These are phyloP conservation scores for Neonectria neomacrospora DNA, from an alignment of 2,329 filamentous ascomycete genomes.

Conservation along the genomic window DNA sequence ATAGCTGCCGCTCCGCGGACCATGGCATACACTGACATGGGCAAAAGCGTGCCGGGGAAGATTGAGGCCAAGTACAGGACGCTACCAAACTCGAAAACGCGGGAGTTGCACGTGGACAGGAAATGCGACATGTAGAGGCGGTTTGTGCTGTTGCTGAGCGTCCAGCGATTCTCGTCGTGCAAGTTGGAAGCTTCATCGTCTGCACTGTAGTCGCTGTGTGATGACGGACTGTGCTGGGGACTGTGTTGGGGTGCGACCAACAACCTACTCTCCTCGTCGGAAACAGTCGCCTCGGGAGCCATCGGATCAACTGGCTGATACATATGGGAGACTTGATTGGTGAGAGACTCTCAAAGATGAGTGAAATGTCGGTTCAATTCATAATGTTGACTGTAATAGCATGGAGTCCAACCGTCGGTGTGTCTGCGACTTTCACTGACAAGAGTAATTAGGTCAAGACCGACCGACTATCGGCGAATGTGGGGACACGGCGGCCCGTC, in stretches of 20 bases:
- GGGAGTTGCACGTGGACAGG: constrained; percentile 72
- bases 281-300: neutral
- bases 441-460: neutral
- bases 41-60: constrained; percentile 69
- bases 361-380: neutral
- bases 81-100: constrained; percentile 71
- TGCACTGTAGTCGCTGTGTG: neutral
- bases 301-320: constrained; percentile 24
- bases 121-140: constrained; percentile 69
- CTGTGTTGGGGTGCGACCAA: constrained; percentile 5
- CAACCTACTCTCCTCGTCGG: constrained; percentile 9
- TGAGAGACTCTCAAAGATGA: neutral
- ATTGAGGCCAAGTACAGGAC: constrained; percentile 68
- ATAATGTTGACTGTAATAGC: neutral
- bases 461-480: neutral
- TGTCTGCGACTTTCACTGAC: neutral
- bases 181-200: neutral
- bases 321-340: constrained; percentile 14
- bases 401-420: neutral
- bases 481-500: neutral
- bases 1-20: constrained; percentile 68
- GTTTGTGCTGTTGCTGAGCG: constrained; percentile 34
- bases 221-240: neutral
- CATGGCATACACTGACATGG: constrained; percentile 76
- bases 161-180: constrained; percentile 16